phyloP scores from a whole-genome alignment of 495 filamentous ascomycete species.

The Lasiosphaeria hispida region DNA sequence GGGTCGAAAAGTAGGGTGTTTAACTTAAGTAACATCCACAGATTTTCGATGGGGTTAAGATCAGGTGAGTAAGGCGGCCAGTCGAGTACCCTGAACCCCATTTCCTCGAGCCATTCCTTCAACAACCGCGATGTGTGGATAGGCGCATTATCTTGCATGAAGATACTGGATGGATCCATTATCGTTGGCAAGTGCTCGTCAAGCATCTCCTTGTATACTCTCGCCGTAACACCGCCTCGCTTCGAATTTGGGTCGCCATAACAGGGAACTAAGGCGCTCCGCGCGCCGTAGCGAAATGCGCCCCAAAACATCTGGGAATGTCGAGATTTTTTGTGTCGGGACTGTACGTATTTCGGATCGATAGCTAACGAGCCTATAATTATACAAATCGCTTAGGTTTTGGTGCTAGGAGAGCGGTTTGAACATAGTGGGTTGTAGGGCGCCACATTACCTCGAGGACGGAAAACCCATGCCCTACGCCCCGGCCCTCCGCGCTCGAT shows the following conservation, averaged over 20 bases:
- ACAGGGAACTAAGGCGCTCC: not conserved
- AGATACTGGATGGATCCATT: not conserved
- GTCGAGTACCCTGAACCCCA: not conserved
- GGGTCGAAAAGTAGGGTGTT: too few relatives aligned
- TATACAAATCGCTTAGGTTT: not conserved
- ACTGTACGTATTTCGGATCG: not conserved
- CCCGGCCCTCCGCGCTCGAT: not conserved
- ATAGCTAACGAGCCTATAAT: not conserved
- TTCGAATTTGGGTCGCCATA: not conserved
- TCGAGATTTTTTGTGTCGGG: not conserved
- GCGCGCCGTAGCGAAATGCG: not conserved
- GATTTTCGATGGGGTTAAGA: constrained; percentile 5
- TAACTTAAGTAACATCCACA: not conserved
- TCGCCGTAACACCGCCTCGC: constrained; percentile 2
- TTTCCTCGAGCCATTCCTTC: not conserved
- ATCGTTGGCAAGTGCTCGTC: constrained; percentile 4
- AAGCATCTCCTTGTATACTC: not conserved
- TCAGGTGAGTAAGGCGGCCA: constrained; percentile 1
- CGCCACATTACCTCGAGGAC: too few relatives aligned
- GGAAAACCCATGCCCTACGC: constrained; percentile 5
- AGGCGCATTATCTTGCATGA: constrained; percentile 10
- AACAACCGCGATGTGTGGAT: constrained; percentile 2
- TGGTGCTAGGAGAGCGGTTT: not conserved
- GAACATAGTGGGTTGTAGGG: too few relatives aligned
- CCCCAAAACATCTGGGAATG: constrained; percentile 13